A percentile compares a stretch with the other conserved stretches of the same genome.
Conservation (phyloP, 2,329 filamentous ascomycete genomes). For the Pseudonectria foliicola region DNA sequence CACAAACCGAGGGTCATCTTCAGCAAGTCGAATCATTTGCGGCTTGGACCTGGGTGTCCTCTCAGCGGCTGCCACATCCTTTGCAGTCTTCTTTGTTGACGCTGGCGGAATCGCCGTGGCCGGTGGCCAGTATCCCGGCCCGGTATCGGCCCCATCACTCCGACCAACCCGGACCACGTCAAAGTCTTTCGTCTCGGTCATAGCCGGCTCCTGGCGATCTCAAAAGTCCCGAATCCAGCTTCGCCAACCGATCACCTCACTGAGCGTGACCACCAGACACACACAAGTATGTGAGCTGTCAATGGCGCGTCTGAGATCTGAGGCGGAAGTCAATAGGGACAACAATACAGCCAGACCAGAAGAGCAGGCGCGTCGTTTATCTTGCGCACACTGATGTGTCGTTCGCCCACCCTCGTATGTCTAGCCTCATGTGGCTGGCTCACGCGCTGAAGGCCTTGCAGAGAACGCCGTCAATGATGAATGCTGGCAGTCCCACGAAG, state of each 20-base stretch:
- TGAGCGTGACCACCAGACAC: too few species aligned
- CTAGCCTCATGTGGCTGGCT: too few species aligned
- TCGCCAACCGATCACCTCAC: neutral
- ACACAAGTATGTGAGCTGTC: too few species aligned
- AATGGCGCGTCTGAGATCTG: too few species aligned
- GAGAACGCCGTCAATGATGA: too few species aligned
- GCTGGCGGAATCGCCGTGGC: slow-evolving; percentile 18
- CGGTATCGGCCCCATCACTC: slow-evolving; percentile 39
- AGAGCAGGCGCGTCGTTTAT: too few species aligned
- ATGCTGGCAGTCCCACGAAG: too few species aligned
- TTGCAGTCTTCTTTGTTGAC: slow-evolving; percentile 30
- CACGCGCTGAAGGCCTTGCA: too few species aligned
- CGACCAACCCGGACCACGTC: slow-evolving; percentile 35
- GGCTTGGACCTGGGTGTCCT: slow-evolving; percentile 33
- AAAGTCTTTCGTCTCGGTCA: slow-evolving; percentile 33
- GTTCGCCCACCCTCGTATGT: too few species aligned
- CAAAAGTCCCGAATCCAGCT: neutral
- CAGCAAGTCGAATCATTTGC: slow-evolving; percentile 35
- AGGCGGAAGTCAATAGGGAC: too few species aligned
- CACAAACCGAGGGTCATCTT: slow-evolving; percentile 36
- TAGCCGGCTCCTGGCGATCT: slow-evolving; percentile 5
- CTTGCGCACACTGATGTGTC: too few species aligned
- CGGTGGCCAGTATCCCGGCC: slow-evolving; percentile 38
- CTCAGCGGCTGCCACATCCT: slow-evolving; percentile 25
- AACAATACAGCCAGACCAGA: too few species aligned